phyloP scores from a whole-genome alignment of 1,284 basidiomycete species.

The Trichosporon inkin region DNA sequence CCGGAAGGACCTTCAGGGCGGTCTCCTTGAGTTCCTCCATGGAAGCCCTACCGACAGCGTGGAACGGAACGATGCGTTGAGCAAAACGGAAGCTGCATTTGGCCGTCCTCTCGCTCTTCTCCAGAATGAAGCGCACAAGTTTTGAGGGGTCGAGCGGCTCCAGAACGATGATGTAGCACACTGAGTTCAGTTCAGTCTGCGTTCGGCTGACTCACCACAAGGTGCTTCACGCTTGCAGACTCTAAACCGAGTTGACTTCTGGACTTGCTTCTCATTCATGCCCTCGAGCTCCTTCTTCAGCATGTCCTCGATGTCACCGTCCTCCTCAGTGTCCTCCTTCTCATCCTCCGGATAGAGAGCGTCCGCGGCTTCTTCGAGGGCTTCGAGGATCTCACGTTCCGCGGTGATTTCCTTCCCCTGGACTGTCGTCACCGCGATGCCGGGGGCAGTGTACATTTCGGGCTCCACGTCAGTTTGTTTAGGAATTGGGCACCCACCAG shows the following conservation, averaged over 20 bases:
- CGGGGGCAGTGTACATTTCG: slow-evolving; percentile 33
- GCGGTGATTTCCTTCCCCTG: slow-evolving; percentile 41
- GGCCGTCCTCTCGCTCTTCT: slow-evolving; percentile 34
- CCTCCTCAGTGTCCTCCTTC: slow-evolving; percentile 25
- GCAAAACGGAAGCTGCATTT: slow-evolving; percentile 39
- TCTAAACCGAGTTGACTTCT: slow-evolving; percentile 41
- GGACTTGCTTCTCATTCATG: slow-evolving; percentile 21
- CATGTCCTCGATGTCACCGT: slow-evolving; percentile 40
- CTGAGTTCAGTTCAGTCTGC: slow-evolving; percentile 17
- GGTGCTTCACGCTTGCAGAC: slow-evolving; percentile 25
- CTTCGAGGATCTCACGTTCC: slow-evolving; percentile 41
- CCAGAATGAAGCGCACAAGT: slow-evolving; percentile 36
- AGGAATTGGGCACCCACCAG: slow-evolving; percentile 9
- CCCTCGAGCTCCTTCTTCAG: slow-evolving; percentile 39
- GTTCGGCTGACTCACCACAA: slow-evolving; percentile 30
- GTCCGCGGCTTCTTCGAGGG: slow-evolving; percentile 42
- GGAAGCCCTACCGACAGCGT: slow-evolving; percentile 26
- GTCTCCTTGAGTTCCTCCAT: slow-evolving; percentile 27
- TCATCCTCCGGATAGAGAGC: slow-evolving; percentile 41
- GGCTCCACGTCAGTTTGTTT: slow-evolving; percentile 23
- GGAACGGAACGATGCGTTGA: slow-evolving; percentile 38
- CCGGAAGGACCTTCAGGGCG: slow-evolving; percentile 19
- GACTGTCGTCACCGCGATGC: slow-evolving; percentile 38
- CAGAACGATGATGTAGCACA: slow-evolving; percentile 31
- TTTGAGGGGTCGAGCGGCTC: slow-evolving; percentile 23